phyloP scores from a whole-genome alignment of 768 basidiomycete species.

The Holtermannia corniformis region DNA sequence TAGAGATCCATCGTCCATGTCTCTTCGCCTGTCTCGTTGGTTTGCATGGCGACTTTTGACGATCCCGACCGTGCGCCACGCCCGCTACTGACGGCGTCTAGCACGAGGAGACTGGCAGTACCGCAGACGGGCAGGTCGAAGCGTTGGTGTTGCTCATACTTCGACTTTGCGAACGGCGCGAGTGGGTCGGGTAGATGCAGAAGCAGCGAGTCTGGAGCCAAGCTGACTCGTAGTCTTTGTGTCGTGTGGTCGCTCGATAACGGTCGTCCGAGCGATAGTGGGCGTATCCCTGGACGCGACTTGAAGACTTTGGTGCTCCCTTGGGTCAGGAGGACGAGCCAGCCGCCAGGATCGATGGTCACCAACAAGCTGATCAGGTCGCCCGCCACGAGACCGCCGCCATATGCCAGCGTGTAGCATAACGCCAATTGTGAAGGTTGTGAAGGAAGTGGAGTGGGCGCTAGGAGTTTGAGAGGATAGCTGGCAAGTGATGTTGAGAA shows the following conservation, averaged over 20 bases:
- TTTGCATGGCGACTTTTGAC: constrained; percentile 4
- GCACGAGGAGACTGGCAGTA: constrained; percentile 55
- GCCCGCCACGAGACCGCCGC: constrained; percentile 82
- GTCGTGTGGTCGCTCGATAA: constrained; percentile 43
- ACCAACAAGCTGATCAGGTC: constrained; percentile 62
- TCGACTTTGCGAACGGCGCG: constrained; percentile 76
- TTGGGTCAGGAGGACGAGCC: constrained; percentile 73
- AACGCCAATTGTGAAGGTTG: constrained; percentile 50
- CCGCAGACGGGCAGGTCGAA: constrained; percentile 55
- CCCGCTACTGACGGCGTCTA: constrained; percentile 91
- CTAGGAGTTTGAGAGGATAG: constrained; percentile 81
- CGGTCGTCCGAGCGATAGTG: constrained; percentile 24
- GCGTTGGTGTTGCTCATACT: constrained; percentile 72
- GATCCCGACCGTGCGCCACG: constrained; percentile 48
- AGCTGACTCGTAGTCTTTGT: constrained; percentile 55
- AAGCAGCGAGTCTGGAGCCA: constrained; percentile 52
- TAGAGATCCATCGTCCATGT: constrained; percentile 83
- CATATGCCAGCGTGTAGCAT: constrained; percentile 75
- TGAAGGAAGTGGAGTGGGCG: constrained; percentile 49
- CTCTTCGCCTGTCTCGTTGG: constrained; percentile 50
- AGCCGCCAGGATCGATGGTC: constrained; percentile 51
- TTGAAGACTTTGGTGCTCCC: constrained; percentile 92
- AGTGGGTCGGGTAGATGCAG: constrained; percentile 86
- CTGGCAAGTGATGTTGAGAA: constrained; percentile 68
- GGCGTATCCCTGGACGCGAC: constrained; percentile 48